Percentiles rank a stretch among this genome's conserved stretches.
Conservation (phyloP, 306 rosid genomes). For the Purshia tridentata region DNA sequence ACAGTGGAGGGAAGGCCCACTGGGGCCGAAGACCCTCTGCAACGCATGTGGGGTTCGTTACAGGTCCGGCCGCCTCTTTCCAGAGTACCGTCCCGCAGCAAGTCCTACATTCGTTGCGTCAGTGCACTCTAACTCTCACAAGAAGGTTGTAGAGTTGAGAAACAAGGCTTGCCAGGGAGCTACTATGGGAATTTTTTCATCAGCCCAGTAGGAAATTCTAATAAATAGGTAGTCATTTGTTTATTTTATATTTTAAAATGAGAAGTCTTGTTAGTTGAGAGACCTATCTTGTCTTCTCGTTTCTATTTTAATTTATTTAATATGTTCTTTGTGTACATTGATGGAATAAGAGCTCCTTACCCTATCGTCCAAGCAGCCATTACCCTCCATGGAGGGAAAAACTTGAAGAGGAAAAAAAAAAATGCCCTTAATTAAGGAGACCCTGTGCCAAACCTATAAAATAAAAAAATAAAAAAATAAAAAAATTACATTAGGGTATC, state of each 20-base stretch:
- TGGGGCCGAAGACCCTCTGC: slow-evolving; percentile 85
- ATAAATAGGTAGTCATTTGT: slow-evolving; percentile 35
- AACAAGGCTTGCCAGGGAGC: slow-evolving; percentile 30
- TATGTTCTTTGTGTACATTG: slow-evolving; percentile 51
- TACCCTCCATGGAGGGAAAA: neutral
- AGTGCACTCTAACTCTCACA: slow-evolving; percentile 79
- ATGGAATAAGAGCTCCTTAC: slow-evolving; percentile 35
- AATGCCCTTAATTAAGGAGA: neutral
- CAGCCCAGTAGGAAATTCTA: slow-evolving; percentile 35
- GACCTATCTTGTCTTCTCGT: slow-evolving; percentile 42
- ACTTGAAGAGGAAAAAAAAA: too few species aligned
- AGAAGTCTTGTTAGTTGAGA: slow-evolving; percentile 42
- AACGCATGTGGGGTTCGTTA: slow-evolving; percentile 92
- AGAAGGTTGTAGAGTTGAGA: slow-evolving; percentile 84
- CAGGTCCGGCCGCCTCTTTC: slow-evolving; percentile 81
- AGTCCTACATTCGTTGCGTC: slow-evolving; percentile 71
- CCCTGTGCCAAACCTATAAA: neutral
- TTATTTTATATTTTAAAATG: slow-evolving; percentile 30
- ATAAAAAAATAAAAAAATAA: too few species aligned
- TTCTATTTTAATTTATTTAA: slow-evolving; percentile 36
- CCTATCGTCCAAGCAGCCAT: neutral
- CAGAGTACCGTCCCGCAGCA: slow-evolving; percentile 81
- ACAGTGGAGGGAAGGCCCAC: slow-evolving; percentile 91
- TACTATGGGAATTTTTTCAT: slow-evolving; percentile 28
- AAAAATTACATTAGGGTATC: too few species aligned